Base-by-base conservation (phyloP, 2,329 filamentous ascomycete species). In the Domatiomyces globalis region DNA sequence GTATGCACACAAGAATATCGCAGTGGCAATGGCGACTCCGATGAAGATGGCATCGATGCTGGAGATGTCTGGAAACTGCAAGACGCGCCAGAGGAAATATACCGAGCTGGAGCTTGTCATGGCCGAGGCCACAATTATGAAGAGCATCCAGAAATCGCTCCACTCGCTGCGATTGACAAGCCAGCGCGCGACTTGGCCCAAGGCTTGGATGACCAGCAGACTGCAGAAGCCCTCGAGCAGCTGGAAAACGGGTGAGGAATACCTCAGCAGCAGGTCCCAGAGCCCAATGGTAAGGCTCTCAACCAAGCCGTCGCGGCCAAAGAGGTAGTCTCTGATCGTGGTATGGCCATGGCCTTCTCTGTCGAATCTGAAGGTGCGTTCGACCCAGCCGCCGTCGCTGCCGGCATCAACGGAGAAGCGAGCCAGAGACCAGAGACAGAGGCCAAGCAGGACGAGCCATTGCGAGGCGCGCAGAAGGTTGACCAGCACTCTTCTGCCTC, bases 111-210 rank as follows among this genome's bases (percentile, higher is more conserved):
- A 92, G 61, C 96, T 94, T 61, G 95, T 81, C 54, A 87, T 92
- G 43, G 87, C 88, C 1, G 90, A 94, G 52, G 92, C 73, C 53
- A 94, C 83, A 45, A 98, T 78, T 43, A 96, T 79, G 48, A 85
- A 79, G 60, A 98, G 95, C 80, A 96, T 87, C 92, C 90, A 96
- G 56, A 83, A 94, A 70, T 98, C 92, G 63, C 89, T 94, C 63
- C 87, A 81, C 62, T 90, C 88, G 58, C 73, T 72, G 62, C 85
- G 76, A 69, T 96, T 96, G 51, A 96, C 90, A 27, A 96, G 78
- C 83, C 88, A 96, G 67, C 87, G 79, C 18, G 92, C 94, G 58
- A 96, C 88, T 67, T 95, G 90, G 0, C 92, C 92, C 12, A 86
- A 84, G 17, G 89, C 87, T 69, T 98, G 92, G 52, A 98, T 96